Evolutionary conservation across 176 grass and related monocot genomes (phyloP).

Genomic region (Bolboschoenus planiculmis): DNA sequence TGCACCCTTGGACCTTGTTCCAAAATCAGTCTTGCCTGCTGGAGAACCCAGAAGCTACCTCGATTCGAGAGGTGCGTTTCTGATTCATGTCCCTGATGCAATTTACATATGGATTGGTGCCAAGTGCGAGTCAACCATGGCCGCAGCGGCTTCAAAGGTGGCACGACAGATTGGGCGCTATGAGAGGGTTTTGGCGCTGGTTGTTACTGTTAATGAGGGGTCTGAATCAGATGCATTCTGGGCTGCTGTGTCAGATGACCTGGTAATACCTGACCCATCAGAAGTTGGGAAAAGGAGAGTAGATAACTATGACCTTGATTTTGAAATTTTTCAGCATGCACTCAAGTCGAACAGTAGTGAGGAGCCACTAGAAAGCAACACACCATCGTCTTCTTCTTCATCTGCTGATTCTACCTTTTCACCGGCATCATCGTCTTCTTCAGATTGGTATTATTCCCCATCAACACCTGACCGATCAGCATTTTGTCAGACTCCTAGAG

Average conservation of each 20-base stretch:
- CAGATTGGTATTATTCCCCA: constrained; percentile 43
- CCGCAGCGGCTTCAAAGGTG: constrained; percentile 13
- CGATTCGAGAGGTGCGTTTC: constrained; percentile 39
- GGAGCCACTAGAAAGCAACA: constrained; percentile 31
- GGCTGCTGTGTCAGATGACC: constrained; percentile 26
- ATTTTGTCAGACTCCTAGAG: constrained; percentile 18
- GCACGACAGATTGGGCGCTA: constrained; percentile 37
- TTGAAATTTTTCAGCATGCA: constrained; percentile 41
- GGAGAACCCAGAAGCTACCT: constrained; percentile 19
- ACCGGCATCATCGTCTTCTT: constrained; percentile 28
- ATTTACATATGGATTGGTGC: constrained; percentile 44
- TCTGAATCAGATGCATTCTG: constrained; percentile 32
- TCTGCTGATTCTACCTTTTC: constrained; percentile 26
- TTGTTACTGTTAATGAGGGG: constrained; percentile 36
- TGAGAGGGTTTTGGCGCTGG: constrained; percentile 35
- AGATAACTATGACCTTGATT: constrained; percentile 48
- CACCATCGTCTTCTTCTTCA: constrained; percentile 37
- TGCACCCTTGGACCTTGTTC: constrained; percentile 40
- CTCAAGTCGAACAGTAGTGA: constrained; percentile 12
- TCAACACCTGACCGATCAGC: constrained; percentile 25
- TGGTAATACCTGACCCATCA: background rate
- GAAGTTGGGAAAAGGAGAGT: constrained; percentile 37
- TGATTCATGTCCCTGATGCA: constrained; percentile 28
- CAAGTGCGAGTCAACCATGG: constrained; percentile 34
- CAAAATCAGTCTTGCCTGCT: constrained; percentile 17